Base-by-base conservation (phyloP, 2,329 filamentous ascomycete species). In the Fusarium sp. region DNA sequence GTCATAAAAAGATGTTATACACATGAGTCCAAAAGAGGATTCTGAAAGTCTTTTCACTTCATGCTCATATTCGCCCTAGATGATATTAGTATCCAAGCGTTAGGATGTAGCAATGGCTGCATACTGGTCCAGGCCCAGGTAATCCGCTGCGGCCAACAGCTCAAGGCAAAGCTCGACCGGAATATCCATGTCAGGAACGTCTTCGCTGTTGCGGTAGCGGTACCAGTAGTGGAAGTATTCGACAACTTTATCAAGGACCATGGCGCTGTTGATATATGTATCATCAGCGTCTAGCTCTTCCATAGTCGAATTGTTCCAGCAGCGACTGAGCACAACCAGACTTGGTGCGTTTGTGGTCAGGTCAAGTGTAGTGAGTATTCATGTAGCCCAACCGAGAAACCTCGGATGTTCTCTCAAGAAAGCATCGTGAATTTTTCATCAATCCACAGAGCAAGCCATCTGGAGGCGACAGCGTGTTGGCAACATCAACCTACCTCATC, bases 181-280 rank as follows among this genome's bases (percentile, higher is more conserved):
- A 61, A 94, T 90, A 16, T 94, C 91, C 89, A 94, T 91, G 74
- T 95, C 92, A 6, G 90, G 89, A 20, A 94, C 91, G 72, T 93
- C 89, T 71, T 90, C 89, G 70, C 83, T 83, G 70, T 93, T 86
- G 52, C 86, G 85, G 79, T 92, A 86, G 74, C 89, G 90, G 79
- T 93, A 90, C 83, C 91, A 92, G 82, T 94, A 94, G 77, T 93
- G 92, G 66, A 94, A 90, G 80, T 94, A 95, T 80, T 94, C 91
- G 78, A 90, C 91, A 33, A 94, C 89, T 77, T 93, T 93, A 77
- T 94, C 92, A 4, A 95, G 87, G 8, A 94, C 87, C 54, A 90
- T 82, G 68, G 88, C 90, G 79, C 91, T 94, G 77, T 65, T 70
- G 57, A 63, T 67, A 58, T 18, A 49, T 66, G 44, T 57, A 72